phyloP scores from a whole-genome alignment of 441 rosid genomes.

The Erysimum pusillum region DNA sequence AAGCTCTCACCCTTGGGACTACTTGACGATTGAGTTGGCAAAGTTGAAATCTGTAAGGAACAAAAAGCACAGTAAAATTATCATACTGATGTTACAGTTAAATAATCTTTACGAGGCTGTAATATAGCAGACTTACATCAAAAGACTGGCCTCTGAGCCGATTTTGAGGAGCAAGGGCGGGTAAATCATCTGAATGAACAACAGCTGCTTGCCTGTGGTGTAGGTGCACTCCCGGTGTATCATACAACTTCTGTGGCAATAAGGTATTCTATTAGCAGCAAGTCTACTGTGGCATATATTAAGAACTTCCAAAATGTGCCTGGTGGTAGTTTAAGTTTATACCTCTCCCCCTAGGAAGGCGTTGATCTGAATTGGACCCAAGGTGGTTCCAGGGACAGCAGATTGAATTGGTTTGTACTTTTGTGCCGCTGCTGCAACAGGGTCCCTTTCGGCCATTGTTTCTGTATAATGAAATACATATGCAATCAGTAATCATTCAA shows the following conservation, averaged over 20 bases:
- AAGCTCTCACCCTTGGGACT: slow-evolving; percentile 60
- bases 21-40: slow-evolving; percentile 36
- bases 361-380: slow-evolving; percentile 92
- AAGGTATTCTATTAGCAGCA: slow-evolving; percentile 7
- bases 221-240: slow-evolving; percentile 97
- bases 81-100: neutral
- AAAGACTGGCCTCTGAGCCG: slow-evolving; percentile 82
- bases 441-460: slow-evolving; percentile 84
- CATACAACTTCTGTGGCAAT: slow-evolving; percentile 74
- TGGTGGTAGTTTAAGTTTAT: slow-evolving; percentile 42
- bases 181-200: slow-evolving; percentile 87
- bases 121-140: slow-evolving; percentile 56
- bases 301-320: neutral
- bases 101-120: slow-evolving; percentile 3
- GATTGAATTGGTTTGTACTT: slow-evolving; percentile 93
- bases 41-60: slow-evolving; percentile 43
- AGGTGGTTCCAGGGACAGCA: slow-evolving; percentile 98
- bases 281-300: slow-evolving; percentile 5
- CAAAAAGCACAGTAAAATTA: slow-evolving; percentile 2
- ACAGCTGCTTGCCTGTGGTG: slow-evolving; percentile 98
- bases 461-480: slow-evolving; percentile 50
- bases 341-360: slow-evolving; percentile 98
- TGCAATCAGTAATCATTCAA: neutral
- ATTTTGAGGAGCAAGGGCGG: slow-evolving; percentile 91
- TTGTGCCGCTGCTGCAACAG: slow-evolving; percentile 91